A percentile compares a stretch with the other conserved stretches of the same genome.
Conservation (phyloP, 2,329 filamentous ascomycete species). For the Pestalotiopsis sp. region DNA sequence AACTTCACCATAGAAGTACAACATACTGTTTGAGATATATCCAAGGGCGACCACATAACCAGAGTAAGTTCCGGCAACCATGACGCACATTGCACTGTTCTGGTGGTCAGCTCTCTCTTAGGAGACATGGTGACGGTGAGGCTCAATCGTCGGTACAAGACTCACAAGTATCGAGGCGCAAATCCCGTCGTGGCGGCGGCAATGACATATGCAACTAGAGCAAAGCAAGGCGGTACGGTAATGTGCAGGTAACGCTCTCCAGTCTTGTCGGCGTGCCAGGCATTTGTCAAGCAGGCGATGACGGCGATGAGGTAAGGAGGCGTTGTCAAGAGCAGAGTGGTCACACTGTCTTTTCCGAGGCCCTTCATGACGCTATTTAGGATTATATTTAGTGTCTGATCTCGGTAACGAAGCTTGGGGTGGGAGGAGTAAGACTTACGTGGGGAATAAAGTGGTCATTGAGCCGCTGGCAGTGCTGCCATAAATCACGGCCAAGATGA, state of each 20-base stretch:
- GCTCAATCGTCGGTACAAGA: background rate
- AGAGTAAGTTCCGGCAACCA: conserved; percentile 6
- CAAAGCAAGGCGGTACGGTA: background rate
- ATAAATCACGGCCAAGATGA: conserved; percentile 7
- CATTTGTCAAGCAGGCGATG: conserved; percentile 2
- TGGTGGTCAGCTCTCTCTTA: background rate
- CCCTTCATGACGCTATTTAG: background rate
- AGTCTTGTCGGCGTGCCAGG: conserved; percentile 5
- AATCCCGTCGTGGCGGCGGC: background rate
- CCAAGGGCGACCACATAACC: conserved; percentile 9
- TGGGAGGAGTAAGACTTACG: background rate
- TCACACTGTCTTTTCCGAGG: conserved; percentile 6
- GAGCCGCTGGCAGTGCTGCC: conserved; percentile 3
- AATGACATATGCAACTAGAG: conserved; percentile 1
- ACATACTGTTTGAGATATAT: conserved; percentile 10
- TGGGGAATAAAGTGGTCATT: conserved; percentile 4
- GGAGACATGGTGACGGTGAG: background rate
- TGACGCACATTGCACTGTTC: conserved; percentile 8
- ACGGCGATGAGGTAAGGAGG: conserved; percentile 8
- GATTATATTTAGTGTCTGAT: background rate
- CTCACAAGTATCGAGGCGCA: conserved; percentile 6
- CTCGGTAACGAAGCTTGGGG: too few species aligned
- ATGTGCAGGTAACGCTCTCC: conserved; percentile 10
- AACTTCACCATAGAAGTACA: background rate
- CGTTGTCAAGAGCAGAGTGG: conserved; percentile 5